Conservation (phyloP, 2,329 filamentous ascomycete species). For the Chaetoscypha palmicola region DNA sequence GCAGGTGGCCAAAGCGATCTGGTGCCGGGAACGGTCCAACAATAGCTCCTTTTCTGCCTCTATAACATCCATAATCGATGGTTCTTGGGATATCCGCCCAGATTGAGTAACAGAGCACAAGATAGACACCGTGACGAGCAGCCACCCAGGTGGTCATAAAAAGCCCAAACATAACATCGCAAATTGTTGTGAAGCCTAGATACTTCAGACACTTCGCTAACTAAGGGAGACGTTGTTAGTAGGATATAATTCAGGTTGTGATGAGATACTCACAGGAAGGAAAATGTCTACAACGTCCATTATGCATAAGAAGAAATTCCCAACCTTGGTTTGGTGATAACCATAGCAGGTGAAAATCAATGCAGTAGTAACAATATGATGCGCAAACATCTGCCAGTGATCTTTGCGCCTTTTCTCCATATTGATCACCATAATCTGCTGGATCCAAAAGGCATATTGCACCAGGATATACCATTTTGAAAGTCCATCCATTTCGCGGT, state of each 20-base stretch:
- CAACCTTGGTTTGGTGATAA: slow-evolving; percentile 81
- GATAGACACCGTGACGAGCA: slow-evolving; percentile 74
- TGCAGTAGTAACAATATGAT: slow-evolving; percentile 82
- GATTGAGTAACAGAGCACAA: slow-evolving; percentile 75
- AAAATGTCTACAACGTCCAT: slow-evolving; percentile 94
- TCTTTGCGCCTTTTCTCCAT: slow-evolving; percentile 94
- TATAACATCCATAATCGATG: slow-evolving; percentile 67
- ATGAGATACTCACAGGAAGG: slow-evolving; percentile 60
- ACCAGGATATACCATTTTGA: slow-evolving; percentile 87
- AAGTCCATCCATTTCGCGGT: slow-evolving; percentile 63
- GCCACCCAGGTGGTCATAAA: slow-evolving; percentile 84
- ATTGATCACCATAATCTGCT: slow-evolving; percentile 89
- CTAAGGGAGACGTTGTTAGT: slow-evolving; percentile 37
- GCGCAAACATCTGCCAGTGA: slow-evolving; percentile 90
- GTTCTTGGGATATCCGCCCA: slow-evolving; percentile 56
- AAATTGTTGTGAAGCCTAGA: slow-evolving; percentile 64
- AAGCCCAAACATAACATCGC: slow-evolving; percentile 75
- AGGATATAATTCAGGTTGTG: background rate
- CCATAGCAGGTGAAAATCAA: slow-evolving; percentile 78
- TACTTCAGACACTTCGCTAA: slow-evolving; percentile 93
- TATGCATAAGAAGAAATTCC: slow-evolving; percentile 78
- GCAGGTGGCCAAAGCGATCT: slow-evolving; percentile 51
- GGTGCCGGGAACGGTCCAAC: slow-evolving; percentile 46
- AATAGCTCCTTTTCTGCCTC: slow-evolving; percentile 47
- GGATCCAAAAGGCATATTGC: slow-evolving; percentile 88